Conservation (phyloP, 2,329 filamentous ascomycete genomes). For the Sporothrix humicola region DNA sequence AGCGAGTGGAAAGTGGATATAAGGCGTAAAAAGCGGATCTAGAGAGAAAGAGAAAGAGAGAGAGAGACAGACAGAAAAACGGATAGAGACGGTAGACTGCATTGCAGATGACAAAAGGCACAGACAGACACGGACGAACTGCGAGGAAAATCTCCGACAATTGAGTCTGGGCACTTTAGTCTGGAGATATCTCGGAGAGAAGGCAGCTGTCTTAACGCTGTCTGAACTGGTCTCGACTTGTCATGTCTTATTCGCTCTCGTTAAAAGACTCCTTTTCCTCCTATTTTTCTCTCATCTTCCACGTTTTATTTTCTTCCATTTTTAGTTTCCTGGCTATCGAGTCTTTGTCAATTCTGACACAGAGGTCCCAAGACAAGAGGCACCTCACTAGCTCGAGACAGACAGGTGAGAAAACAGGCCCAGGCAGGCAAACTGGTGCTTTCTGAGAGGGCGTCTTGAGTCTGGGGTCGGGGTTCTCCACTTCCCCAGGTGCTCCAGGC, state of each 20-base stretch:
- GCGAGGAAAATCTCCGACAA: neutral
- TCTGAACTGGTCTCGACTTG: too few relatives aligned
- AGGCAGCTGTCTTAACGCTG: too few relatives aligned
- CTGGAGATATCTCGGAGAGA: conserved; percentile 15
- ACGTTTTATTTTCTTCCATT: neutral
- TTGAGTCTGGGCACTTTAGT: too few relatives aligned
- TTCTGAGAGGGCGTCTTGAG: too few relatives aligned
- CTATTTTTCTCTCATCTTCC: neutral
- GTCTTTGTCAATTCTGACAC: conserved; percentile 21
- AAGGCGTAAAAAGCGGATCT: too few relatives aligned
- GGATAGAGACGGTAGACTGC: too few relatives aligned
- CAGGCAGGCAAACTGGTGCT: too few relatives aligned
- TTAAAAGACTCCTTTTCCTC: neutral
- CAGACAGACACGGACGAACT: conserved; percentile 3
- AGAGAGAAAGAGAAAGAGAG: too few relatives aligned
- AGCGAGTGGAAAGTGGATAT: too few relatives aligned
- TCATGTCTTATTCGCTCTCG: neutral
- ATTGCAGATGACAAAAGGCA: neutral
- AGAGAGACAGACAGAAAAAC: too few relatives aligned
- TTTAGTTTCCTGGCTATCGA: neutral
- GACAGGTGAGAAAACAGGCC: too few relatives aligned
- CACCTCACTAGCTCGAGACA: neutral
- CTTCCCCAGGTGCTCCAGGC: neutral
- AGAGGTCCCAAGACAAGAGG: conserved; percentile 1
- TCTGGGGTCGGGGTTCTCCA: neutral